phyloP scores from a whole-genome alignment of 192 early-diverging fungal genomes.

The Podila horticola region DNA sequence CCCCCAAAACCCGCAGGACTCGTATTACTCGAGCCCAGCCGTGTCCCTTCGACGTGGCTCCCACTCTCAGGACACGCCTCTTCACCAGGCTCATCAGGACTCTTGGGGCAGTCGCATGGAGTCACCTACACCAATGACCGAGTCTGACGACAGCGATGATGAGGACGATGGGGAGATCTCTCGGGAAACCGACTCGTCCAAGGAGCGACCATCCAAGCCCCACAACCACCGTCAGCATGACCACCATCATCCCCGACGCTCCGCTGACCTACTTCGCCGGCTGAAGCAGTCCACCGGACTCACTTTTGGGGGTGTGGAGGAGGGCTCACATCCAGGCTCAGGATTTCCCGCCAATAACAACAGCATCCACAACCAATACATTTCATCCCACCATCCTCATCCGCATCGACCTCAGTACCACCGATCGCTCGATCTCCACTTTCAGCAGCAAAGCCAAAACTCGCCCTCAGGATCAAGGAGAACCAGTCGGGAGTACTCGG shows the following conservation, averaged over 20 bases:
- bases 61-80: not conserved
- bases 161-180: not conserved
- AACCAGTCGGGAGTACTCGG: not conserved
- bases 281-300: not conserved
- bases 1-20: not conserved
- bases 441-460: no score
- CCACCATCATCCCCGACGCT: not conserved
- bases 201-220: not conserved
- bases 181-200: not conserved
- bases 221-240: not conserved
- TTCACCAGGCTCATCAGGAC: not conserved
- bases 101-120: slow-evolving; percentile 1
- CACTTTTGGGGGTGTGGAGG: not conserved
- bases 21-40: not conserved
- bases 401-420: no score
- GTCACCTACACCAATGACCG: not conserved
- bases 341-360: no score
- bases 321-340: no score
- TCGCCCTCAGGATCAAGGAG: not conserved
- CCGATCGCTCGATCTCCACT: no score
- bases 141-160: not conserved
- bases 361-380: no score
- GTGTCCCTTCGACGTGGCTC: not conserved
- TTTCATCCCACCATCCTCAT: no score
- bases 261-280: not conserved